Base-by-base conservation (phyloP, 805 yeast genomes). In the Suhomyces emberorum region DNA sequence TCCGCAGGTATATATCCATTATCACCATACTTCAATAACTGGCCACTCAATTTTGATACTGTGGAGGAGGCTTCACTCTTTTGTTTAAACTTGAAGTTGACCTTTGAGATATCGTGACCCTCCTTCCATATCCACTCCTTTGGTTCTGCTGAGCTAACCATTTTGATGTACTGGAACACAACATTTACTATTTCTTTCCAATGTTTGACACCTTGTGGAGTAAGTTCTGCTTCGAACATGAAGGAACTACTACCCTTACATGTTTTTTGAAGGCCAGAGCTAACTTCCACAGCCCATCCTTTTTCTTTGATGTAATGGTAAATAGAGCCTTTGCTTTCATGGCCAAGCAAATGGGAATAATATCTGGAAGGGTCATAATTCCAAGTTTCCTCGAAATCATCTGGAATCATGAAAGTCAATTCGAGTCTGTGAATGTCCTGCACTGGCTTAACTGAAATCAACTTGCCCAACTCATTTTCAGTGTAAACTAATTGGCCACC, bases 321-420 rank as follows among this genome's bases (percentile, higher is more conserved):
- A 14, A 91, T 57, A 2, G 96, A 88, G 2, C 98, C 98, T 32
- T 81, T 72, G 32, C 93, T 85, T 63, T 91, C 98, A 59, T 91
- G 98, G 27, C 98, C 98, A 32, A 91, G 64, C 35, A 93, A 67
- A 57, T 93, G 97, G 15, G 89, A 77, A 46, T 67, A 74, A 59
- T 88, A 84, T 38, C 72, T 76, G 5, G 76, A 71, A 0, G 97
- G 95, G 47, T 78, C 78, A 16, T 74, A 71, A 36, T 74, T 73
- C 85, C 89, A 85, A 15, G 57, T 43, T 34, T 64, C 57, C 17
- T 73, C 74, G 34, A 76, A 74, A 46, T 81, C 81, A 52, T 85
- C 88, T 2, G 96, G 96, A 9, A 85, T 76, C 34, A 74, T 68
- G 59, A 93, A 93, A 2, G 76, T 58, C 10, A 93, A 41, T 44